phyloP scores from a whole-genome alignment of 345 rosid genomes.

The Populus simonii region DNA sequence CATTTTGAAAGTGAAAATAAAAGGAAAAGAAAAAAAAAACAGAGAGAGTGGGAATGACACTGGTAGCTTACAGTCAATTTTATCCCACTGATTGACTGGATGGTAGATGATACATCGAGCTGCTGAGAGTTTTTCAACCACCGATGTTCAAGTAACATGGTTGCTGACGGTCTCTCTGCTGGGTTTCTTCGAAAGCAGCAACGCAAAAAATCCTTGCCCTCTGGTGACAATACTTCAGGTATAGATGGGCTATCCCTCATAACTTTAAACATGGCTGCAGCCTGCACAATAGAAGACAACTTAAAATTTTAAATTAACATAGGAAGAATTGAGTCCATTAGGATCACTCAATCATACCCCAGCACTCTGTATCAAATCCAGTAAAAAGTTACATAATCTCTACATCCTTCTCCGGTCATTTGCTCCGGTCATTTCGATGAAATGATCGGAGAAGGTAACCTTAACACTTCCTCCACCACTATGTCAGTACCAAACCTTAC shows the following conservation, averaged over 20 bases:
- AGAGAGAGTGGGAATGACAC: not conserved
- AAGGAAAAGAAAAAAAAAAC: not conserved
- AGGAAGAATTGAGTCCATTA: not conserved
- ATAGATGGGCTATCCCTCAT: slow-evolving; percentile 75
- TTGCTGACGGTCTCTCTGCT: slow-evolving; percentile 77
- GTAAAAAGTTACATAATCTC: not conserved
- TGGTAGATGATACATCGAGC: slow-evolving; percentile 35
- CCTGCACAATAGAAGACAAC: slow-evolving; percentile 39
- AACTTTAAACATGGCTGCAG: slow-evolving; percentile 96
- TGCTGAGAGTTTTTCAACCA: slow-evolving; percentile 51
- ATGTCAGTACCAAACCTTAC: no score
- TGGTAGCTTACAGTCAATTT: slow-evolving; percentile 46
- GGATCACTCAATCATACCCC: not conserved
- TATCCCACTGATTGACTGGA: slow-evolving; percentile 35
- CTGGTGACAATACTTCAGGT: slow-evolving; percentile 74
- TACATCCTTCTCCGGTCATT: not conserved
- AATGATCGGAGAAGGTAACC: not conserved
- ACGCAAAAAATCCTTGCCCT: slow-evolving; percentile 81
- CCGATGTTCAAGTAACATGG: slow-evolving; percentile 69
- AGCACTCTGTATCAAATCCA: not conserved
- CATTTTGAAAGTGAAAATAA: not conserved
- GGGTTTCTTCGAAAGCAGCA: slow-evolving; percentile 85
- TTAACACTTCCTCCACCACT: not conserved
- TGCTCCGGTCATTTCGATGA: no score
- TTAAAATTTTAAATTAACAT: not conserved